Conservation (phyloP, 495 filamentous ascomycete genomes). For the Podospora appendiculata region DNA sequence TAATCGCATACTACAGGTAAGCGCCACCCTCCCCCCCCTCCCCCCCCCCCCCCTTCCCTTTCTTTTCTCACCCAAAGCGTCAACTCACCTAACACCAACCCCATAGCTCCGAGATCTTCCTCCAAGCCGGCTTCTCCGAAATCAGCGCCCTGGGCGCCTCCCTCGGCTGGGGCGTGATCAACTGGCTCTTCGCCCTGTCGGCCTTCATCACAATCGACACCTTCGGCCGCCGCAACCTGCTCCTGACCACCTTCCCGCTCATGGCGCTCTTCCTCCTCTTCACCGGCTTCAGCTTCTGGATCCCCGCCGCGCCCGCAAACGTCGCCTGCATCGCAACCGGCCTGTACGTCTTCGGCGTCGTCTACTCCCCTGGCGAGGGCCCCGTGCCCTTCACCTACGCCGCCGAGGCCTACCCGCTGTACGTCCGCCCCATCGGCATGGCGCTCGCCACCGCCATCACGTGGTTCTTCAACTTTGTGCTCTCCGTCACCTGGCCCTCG, state of each 20-base stretch:
- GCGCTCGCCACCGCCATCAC: constrained; percentile 62
- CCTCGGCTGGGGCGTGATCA: too few species aligned
- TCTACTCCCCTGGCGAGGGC: constrained; percentile 73
- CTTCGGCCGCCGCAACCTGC: constrained; percentile 65
- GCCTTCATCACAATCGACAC: constrained; percentile 83
- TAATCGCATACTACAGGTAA: constrained; percentile 47
- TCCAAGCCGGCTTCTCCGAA: constrained; percentile 46
- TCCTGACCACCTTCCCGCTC: constrained; percentile 79
- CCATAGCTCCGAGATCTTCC: constrained; percentile 60
- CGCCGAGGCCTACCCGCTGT: constrained; percentile 71
- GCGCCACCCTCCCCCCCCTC: too few species aligned
- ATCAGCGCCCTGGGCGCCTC: constrained; percentile 56
- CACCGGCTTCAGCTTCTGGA: constrained; percentile 59
- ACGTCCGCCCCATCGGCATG: constrained; percentile 70
- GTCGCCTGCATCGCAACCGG: constrained; percentile 61
- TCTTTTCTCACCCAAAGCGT: constrained; percentile 45
- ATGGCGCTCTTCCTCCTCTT: constrained; percentile 76
- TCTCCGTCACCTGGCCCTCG: constrained; percentile 58
- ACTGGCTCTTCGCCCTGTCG: constrained; percentile 75
- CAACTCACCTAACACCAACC: too few species aligned
- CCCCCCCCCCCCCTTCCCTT: too few species aligned
- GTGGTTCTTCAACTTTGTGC: constrained; percentile 57
- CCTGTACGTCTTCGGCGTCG: constrained; percentile 62
- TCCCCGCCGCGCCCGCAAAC: constrained; percentile 40
- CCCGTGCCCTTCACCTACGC: constrained; percentile 78